Base-by-base conservation (phyloP, 2,329 filamentous ascomycete genomes). In the Fusarium sp. region DNA sequence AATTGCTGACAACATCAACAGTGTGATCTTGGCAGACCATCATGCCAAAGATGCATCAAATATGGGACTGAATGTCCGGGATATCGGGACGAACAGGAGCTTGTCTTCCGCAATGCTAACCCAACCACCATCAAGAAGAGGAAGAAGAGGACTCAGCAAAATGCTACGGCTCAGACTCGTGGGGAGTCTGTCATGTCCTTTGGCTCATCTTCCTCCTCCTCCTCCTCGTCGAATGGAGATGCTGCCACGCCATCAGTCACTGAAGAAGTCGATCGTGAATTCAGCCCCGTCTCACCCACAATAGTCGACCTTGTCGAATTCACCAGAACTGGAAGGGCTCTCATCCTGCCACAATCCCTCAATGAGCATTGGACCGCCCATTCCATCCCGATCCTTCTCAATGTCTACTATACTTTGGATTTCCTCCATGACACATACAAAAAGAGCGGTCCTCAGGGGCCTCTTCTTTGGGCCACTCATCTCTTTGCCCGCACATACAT, bases 401-500 rank as follows among this genome's bases (percentile, higher is more conserved):
- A 81, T 53, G 78, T 82, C 47, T 84, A 84, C 59, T 78, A 78
- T 7, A 73, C 78, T 6, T 54, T 84, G 33, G 74, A 78, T 11
- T 84, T 84, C 39, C 72, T 84, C 4, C 75, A 77, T 16, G 62
- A 76, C 13, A 70, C 79, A 16, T 83, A 81, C 64, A 68, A 61
- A 24, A 67, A 70, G 13, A 68, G 74, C 28, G 53, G 66, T 26
- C 26, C 61, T 22, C 70, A 82, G 42, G 82, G 83, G 10, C 82
- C 82, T 13, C 74, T 84, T n/a, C 57, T 81, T 15, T 83, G 81
- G 78, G 80, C 82, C 11, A 80, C 82, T 22, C 83, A 84, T 53
- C 79, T 84, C 39, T 84, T 83, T 68, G 77, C 83, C 28, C 77
- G 82, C 24, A 83, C 83, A 24, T 84, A 83, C 57, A 74, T 83